Evolutionary conservation across 306 rosid species (phyloP).

Genomic region (Castanospermum australe): DNA sequence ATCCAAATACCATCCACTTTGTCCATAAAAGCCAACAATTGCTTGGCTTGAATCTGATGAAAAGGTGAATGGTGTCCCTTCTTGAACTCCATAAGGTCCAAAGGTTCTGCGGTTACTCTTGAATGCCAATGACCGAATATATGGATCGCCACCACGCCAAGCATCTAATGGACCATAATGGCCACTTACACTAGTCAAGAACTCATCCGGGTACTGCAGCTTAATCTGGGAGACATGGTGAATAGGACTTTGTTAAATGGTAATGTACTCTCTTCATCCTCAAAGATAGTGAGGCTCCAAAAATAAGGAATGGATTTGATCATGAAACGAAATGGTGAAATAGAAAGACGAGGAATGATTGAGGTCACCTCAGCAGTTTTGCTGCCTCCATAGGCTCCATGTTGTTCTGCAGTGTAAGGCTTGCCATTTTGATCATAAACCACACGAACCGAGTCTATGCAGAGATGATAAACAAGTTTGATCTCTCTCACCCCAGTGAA

Average conservation of each 20-base stretch:
- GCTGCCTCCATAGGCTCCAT: too few relatives aligned
- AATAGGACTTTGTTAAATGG: too few relatives aligned
- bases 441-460: too few relatives aligned
- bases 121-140: conserved; percentile 42
- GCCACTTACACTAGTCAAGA: conserved; percentile 35
- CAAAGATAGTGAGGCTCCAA: too few relatives aligned
- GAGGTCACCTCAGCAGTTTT: too few relatives aligned
- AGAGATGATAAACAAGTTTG: background rate
- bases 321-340: too few relatives aligned
- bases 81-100: conserved; percentile 44
- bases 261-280: too few relatives aligned
- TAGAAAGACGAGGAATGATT: too few relatives aligned
- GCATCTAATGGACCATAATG: conserved; percentile 21
- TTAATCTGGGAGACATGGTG: conserved; percentile 32
- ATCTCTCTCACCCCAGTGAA: conserved; percentile 41
- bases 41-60: conserved; percentile 27
- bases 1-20: conserved; percentile 37
- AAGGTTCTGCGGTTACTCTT: conserved; percentile 37
- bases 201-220: conserved; percentile 46
- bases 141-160: conserved; percentile 7
- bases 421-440: too few relatives aligned
- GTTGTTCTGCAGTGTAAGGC: too few relatives aligned
- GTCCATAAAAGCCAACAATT: conserved; percentile 43
- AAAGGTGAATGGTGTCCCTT: conserved; percentile 47
- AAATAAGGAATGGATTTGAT: too few relatives aligned